Conservation (phyloP, 345 rosid species). For the Boechera stricta region DNA sequence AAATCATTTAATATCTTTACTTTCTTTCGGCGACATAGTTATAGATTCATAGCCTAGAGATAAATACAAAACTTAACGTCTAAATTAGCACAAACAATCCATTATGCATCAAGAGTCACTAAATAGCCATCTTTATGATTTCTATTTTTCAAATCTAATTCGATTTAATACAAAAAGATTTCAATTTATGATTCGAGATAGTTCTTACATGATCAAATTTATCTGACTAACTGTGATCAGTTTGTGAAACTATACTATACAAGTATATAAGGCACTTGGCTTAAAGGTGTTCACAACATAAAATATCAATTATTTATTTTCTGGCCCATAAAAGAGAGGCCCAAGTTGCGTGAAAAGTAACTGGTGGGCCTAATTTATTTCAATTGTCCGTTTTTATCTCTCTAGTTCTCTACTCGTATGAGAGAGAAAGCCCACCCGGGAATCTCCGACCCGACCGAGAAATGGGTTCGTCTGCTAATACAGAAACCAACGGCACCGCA, state of each 20-base stretch:
- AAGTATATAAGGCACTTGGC: neutral
- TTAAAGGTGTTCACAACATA: neutral
- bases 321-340: neutral
- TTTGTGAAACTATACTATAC: neutral
- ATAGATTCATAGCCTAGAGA: neutral
- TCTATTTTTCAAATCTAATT: neutral
- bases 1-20: neutral
- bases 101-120: neutral
- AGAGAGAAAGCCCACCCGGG: slow-evolving; percentile 24
- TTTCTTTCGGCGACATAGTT: neutral
- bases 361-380: slow-evolving; percentile 25
- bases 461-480: slow-evolving; percentile 76
- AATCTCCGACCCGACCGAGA: neutral
- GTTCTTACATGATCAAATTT: neutral
- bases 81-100: neutral
- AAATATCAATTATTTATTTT: neutral
- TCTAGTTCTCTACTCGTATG: neutral
- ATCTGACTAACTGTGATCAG: neutral
- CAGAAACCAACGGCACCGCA: slow-evolving; percentile 58
- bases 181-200: neutral
- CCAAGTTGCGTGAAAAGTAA: neutral
- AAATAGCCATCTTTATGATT: neutral
- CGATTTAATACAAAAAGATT: neutral
- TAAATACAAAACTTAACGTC: neutral
- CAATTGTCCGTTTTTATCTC: neutral